Percentiles rank a stretch among this genome's conserved stretches.
Evolutionary conservation across 495 filamentous ascomycete species (phyloP).

Genomic region (Penicillium paxilli): DNA sequence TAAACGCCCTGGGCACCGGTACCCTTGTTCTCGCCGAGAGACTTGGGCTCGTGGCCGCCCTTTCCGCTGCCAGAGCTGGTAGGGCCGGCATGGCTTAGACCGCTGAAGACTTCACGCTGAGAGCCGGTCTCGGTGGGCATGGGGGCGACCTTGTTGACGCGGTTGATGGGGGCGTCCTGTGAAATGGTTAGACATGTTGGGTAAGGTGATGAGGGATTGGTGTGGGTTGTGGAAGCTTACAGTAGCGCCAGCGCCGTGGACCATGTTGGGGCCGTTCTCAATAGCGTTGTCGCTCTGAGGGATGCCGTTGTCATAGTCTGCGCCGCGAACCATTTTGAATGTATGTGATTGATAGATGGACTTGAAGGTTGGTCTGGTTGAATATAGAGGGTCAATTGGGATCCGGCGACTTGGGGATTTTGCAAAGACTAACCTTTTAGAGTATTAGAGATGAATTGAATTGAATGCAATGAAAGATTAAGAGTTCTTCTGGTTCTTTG

Average conservation of each 20-base stretch:
- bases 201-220: neutral
- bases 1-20: slow-evolving; percentile 21
- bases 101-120: slow-evolving; percentile 27
- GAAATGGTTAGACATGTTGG: neutral
- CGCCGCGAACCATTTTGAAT: slow-evolving; percentile 51
- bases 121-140: slow-evolving; percentile 41
- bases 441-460: neutral
- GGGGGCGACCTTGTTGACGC: slow-evolving; percentile 40
- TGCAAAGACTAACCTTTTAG: neutral
- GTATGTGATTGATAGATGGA: neutral
- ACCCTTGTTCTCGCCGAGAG: slow-evolving; percentile 41
- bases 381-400: neutral
- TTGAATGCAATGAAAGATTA: neutral
- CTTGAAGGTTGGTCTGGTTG: too few species aligned
- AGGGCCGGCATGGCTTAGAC: slow-evolving; percentile 21
- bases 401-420: neutral
- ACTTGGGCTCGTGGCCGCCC: slow-evolving; percentile 44
- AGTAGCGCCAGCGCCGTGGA: slow-evolving; percentile 36
- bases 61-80: slow-evolving; percentile 34
- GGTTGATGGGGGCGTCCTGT: slow-evolving; percentile 42
- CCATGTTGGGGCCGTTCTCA: slow-evolving; percentile 45
- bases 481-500: neutral
- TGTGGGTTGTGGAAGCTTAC: slow-evolving; percentile 25
- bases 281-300: slow-evolving; percentile 52
- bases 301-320: slow-evolving; percentile 49